Evolutionary conservation across 2,329 filamentous ascomycete species (phyloP), one percentile per base, ranked within the genome.

Genomic region (Nigrospora sphaerica): DNA sequence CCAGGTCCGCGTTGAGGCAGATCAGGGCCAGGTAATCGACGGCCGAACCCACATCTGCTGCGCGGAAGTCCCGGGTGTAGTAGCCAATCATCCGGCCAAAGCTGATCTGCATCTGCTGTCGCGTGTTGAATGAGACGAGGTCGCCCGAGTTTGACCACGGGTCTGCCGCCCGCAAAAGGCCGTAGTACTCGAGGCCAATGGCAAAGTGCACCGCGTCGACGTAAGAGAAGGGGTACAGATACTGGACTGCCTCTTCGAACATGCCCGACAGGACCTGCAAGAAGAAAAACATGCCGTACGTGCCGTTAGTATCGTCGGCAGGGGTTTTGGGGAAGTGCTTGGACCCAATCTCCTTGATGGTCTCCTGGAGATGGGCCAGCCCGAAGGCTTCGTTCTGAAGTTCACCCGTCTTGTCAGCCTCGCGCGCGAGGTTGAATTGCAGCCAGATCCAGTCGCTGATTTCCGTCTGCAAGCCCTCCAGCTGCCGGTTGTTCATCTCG

Each of bases 181-280:
- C 91, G 63, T 96, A 96, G 68, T 86, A 95, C 56, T 85, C 83
- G 39, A 98, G 77, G 1, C 85, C 89, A 59, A 97, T 85, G 18
- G 89, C 89, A 61, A 97, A 95, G 72, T 98, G 95, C 42, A 95
- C 88, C 19, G 92, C 91, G 54, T 95, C 91, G 39, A 95, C 82
- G 59, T 95, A 95, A 43, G 89, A 88, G 69, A 95, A 93, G 40
- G 83, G 80, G 62, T 96, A 96, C 16, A 98, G 78, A 65, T 95
- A 97, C 32, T 87, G 85, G 45, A 98, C 76, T 14, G 92, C 93
- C 59, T 93, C 85, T 68, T 98, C 93, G 56, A 95, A 98, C 78
- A 96, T 85, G 53, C 93, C 93, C 31, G 87, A 84, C 43, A 97
- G 73, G 37, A 95, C 80, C 63, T 95, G 90, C 54, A 98, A 79